phyloP scores from a whole-genome alignment of 192 early-diverging fungal species.

The Backusella liffmaniae region DNA sequence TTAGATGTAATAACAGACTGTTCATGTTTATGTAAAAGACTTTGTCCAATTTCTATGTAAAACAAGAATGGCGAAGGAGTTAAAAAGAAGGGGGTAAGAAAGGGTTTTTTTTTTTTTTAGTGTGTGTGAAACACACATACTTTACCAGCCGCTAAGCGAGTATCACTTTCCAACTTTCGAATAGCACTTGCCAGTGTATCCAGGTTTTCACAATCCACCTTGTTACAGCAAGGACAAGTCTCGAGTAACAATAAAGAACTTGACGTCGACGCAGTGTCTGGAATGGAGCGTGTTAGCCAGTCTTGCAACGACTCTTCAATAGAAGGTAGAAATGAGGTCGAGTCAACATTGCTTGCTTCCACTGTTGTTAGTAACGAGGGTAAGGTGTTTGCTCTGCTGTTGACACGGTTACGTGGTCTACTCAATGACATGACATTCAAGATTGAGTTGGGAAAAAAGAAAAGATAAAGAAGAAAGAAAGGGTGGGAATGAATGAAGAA shows the following conservation, averaged over 20 bases:
- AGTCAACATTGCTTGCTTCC: not conserved
- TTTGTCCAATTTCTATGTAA: constrained; percentile 26
- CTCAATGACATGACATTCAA: constrained; percentile 7
- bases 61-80: not conserved
- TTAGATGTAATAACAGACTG: constrained; percentile 12
- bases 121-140: not conserved
- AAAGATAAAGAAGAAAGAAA: not conserved
- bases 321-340: not conserved
- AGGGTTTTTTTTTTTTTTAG: not conserved
- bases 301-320: constrained; percentile 23
- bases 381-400: constrained; percentile 12
- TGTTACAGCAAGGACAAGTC: constrained; percentile 21
- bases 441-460: not conserved
- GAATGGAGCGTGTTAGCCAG: constrained; percentile 23
- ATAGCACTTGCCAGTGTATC: constrained; percentile 17
- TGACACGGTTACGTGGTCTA: constrained; percentile 9
- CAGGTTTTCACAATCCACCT: constrained; percentile 12
- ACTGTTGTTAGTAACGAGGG: not conserved
- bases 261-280: constrained; percentile 6
- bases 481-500: too few species aligned
- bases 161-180: constrained; percentile 19
- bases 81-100: not conserved
- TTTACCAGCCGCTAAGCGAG: constrained; percentile 28
- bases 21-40: constrained; percentile 29
- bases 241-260: not conserved